Percentiles rank a stretch among this genome's conserved stretches.
phyloP scores from a whole-genome alignment of 75 land plant species.

The Pinus taeda region DNA sequence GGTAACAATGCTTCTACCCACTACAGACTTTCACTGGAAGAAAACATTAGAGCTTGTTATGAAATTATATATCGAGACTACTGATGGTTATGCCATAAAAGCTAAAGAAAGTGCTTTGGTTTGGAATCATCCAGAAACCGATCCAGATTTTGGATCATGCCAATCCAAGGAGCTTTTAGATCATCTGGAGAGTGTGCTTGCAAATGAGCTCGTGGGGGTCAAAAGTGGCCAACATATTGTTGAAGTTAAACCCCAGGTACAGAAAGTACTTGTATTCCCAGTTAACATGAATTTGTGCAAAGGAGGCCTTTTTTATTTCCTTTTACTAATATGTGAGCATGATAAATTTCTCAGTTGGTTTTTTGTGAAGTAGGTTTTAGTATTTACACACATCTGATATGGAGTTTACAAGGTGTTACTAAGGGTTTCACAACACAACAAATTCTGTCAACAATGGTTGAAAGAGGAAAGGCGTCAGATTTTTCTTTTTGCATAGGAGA shows the following conservation, averaged over 20 bases:
- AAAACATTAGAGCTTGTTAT: slow-evolving; percentile 57
- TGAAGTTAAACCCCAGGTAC: slow-evolving; percentile 69
- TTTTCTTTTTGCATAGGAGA: slow-evolving; percentile 84
- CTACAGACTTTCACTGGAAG: slow-evolving; percentile 55
- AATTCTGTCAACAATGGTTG: slow-evolving; percentile 36
- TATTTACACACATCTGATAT: too few species aligned
- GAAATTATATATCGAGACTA: slow-evolving; percentile 66
- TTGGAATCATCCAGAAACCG: slow-evolving; percentile 75
- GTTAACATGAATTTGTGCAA: not conserved
- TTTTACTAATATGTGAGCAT: too few species aligned
- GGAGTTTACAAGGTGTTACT: too few species aligned
- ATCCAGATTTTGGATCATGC: slow-evolving; percentile 40
- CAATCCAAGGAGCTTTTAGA: slow-evolving; percentile 52
- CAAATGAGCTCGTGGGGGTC: slow-evolving; percentile 46
- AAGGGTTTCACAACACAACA: slow-evolving; percentile 62
- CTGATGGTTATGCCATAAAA: slow-evolving; percentile 77
- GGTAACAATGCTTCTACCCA: slow-evolving; percentile 27
- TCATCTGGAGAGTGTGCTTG: slow-evolving; percentile 80
- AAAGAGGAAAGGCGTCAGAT: slow-evolving; percentile 36
- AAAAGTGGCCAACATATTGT: slow-evolving; percentile 35
- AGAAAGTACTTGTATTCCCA: not conserved
- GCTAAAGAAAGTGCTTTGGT: slow-evolving; percentile 67
- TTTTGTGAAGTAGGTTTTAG: too few species aligned
- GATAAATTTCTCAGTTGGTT: too few species aligned
- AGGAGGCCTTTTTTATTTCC: not conserved